Evolutionary conservation across 352 stramenopile species (phyloP), one percentile per base, ranked within the genome.

Genomic region (Phytopythium mirpurense): DNA sequence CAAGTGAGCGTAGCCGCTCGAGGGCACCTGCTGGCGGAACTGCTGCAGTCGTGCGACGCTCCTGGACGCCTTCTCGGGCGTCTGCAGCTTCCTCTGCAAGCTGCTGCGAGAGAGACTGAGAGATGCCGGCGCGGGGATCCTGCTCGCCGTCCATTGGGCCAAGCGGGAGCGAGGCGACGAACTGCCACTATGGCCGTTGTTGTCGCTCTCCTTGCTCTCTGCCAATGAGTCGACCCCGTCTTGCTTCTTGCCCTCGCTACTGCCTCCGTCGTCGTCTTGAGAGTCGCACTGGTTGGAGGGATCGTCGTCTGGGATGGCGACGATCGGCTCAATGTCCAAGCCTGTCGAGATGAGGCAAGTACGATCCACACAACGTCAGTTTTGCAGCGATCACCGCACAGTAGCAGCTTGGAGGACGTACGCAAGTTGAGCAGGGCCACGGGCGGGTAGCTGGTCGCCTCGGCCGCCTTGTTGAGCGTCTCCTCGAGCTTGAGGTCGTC

Each of bases 271-370:
- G 43, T 64, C 43, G 57, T 54, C 16, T 43, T 61, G 63, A 7
- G 72, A 77, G 36, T 84, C 72, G 41, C 62, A 74, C 37, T 86
- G 77, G 57, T 88, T 88, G 15, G 74, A 86, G 21, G 61, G 78
- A 23, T 64, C 43, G 40, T 59, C 19, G 26, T 49, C 31, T 27
- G 27, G 8, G 35, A 56, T 46, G 6, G 31, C 21, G 6, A 38
- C 38, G n/a, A 63, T 34, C 16, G 59, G 57, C 35, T 63, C 62
- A 40, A 77, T 26, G 19, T 80, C 62, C n/a, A 75, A 50, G 15
- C 65, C 63, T 71, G 43, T 24, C 2, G 12, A 49, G 41, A 44
- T 18, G 4, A 23, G 37, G 40, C 38, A 8, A 1, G 16, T 34
- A 11, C 61, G 41, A 29, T 21, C 8, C 8, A 45, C 12, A 27